Percentiles rank a stretch among this genome's conserved stretches.
phyloP scores from a whole-genome alignment of 139 green algal species.

The Raphidocelis subcapitata region DNA sequence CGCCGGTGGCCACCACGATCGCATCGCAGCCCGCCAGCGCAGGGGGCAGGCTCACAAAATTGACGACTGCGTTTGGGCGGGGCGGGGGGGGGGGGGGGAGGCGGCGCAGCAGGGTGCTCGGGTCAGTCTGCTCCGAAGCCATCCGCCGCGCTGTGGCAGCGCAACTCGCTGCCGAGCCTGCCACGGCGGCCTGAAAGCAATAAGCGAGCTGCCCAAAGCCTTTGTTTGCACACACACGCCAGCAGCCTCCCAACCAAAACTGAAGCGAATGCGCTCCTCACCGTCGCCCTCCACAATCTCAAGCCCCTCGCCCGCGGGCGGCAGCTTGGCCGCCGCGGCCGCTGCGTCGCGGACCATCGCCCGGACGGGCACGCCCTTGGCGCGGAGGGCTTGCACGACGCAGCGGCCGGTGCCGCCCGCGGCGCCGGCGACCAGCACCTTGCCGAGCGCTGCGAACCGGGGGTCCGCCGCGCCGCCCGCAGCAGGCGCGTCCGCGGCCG shows the following conservation, averaged over 20 bases:
- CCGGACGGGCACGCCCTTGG: constrained; percentile 41
- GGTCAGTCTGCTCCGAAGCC: too few relatives aligned
- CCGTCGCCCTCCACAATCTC: constrained; percentile 22
- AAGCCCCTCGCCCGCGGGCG: constrained; percentile 11
- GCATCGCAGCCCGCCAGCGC: constrained; percentile 54
- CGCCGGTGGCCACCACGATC: constrained; percentile 68
- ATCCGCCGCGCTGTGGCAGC: too few relatives aligned
- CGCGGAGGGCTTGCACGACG: constrained; percentile 7
- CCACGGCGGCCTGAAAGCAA: too few relatives aligned
- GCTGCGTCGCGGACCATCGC: constrained; percentile 60
- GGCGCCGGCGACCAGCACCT: constrained; percentile 58
- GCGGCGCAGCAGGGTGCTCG: too few relatives aligned
- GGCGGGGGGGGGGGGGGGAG: not conserved
- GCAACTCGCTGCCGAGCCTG: too few relatives aligned
- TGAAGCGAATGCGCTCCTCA: too few relatives aligned
- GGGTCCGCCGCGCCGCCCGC: not conserved
- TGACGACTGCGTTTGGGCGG: constrained; percentile 61
- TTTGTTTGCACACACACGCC: too few relatives aligned
- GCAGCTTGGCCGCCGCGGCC: constrained; percentile 36
- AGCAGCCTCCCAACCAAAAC: too few relatives aligned
- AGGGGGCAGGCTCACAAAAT: constrained; percentile 51
- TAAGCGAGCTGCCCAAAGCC: too few relatives aligned
- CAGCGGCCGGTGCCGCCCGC: constrained; percentile 53
- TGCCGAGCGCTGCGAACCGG: constrained; percentile 26
- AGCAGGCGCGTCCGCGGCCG: too few relatives aligned